Evolutionary conservation across 208 protist genomes (phyloP), one percentile per base, ranked within the genome.

Genomic region (Acanthamoeba castellanii): DNA sequence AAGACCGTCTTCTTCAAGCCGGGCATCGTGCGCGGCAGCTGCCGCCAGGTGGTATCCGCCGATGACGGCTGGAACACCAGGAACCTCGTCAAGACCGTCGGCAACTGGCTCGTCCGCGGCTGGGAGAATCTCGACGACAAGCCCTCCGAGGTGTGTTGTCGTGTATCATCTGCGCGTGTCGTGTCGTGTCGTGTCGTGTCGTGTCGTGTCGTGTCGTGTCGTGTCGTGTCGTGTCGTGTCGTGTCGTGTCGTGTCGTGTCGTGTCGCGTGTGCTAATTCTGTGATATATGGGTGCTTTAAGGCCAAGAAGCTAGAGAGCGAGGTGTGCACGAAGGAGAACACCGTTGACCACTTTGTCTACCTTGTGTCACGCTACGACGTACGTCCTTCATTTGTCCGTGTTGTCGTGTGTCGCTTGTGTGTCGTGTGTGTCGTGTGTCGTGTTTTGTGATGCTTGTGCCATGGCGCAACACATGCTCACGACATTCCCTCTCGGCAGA

Each of bases 341-440:
- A 93, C 89, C 6, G 68, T 93, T 3, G 50, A 64, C 34, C 89
- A 93, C 34, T 81, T 64, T 32, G 89, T 93, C 70, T 93, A 93
- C 52, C 59, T 93, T 81, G 68, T 93, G 3, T 82, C 59, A 8
- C 61, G 89, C 22, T 93, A 81, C 66, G 89, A 93, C 34, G 89
- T 93, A 93, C 37, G 59, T 52, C n/a, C 16, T 34, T 22, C 30
- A 4, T 82, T 13, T 82, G 16, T 82, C n/a, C 8, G 37, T 42
- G 4, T 42, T 22, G 8, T 68, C 18, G 61, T 5, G 4, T 68
- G 7, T 68, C 61, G 25, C 61, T 14, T 3, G 61, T 57, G 4
- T 87, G n/a, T 7, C 42, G 27, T 42, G 32, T 6, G 16, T 82
- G 74, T 82, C 20, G 20, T 52, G 25, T 82, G 11, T 82, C 34